These are phyloP conservation scores for Diaporthe velutina DNA, from an alignment of 2,329 filamentous ascomycete genomes.

Conservation along the genomic window DNA sequence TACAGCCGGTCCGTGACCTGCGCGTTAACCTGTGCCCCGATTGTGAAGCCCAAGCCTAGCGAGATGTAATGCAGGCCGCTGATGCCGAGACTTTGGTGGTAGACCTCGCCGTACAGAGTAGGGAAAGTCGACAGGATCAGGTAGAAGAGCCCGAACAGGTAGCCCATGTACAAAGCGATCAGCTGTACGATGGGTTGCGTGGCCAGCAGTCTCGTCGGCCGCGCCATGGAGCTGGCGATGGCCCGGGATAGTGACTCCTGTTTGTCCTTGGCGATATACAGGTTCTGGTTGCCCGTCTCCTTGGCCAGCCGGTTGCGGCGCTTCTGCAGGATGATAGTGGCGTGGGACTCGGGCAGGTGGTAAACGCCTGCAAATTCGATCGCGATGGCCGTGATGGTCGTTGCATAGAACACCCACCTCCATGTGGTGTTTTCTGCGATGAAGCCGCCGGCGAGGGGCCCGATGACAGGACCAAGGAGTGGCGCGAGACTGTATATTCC, in stretches of 20 bases:
- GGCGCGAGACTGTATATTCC: conserved; percentile 73
- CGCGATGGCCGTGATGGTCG: conserved; percentile 70
- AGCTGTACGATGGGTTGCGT: conserved; percentile 66
- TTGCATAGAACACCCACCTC: conserved; percentile 81
- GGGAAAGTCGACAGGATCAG: conserved; percentile 64
- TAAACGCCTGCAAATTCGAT: conserved; percentile 71
- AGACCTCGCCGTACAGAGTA: conserved; percentile 56
- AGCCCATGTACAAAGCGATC: conserved; percentile 61
- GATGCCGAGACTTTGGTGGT: conserved; percentile 48
- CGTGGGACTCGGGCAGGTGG: conserved; percentile 76
- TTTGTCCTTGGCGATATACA: conserved; percentile 66
- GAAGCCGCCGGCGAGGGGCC: conserved; percentile 75
- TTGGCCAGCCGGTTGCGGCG: conserved; percentile 68
- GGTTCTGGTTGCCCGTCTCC: conserved; percentile 65
- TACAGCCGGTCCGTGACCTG: conserved; percentile 60
- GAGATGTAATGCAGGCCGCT: conserved; percentile 54
- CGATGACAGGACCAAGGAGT: conserved; percentile 74
- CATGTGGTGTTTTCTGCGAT: conserved; percentile 74
- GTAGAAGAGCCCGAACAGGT: conserved; percentile 66
- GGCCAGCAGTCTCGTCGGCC: conserved; percentile 56
- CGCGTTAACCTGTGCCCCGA: conserved; percentile 54
- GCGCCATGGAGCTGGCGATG: conserved; percentile 24
- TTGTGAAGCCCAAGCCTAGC: conserved; percentile 50
- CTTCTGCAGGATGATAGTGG: conserved; percentile 69
- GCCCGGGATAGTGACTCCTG: conserved; percentile 44